Percentiles rank a stretch among this genome's conserved stretches.
phyloP scores from a whole-genome alignment of 2,329 filamentous ascomycete species.

The Aphanoascus verrucosus region DNA sequence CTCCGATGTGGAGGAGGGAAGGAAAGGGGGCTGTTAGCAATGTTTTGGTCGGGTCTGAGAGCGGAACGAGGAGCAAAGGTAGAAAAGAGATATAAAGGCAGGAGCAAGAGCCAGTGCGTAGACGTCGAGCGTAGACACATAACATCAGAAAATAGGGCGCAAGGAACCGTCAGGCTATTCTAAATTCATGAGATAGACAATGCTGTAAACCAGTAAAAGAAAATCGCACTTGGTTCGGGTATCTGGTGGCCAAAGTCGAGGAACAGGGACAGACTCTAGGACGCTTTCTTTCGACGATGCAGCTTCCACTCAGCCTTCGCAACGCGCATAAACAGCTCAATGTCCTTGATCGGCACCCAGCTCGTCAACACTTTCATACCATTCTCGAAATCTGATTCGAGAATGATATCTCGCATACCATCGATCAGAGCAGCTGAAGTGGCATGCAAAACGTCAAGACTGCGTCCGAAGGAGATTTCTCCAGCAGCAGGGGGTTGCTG shows the following conservation, averaged over 20 bases:
- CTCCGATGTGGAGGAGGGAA: not conserved
- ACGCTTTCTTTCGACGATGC: conserved; percentile 40
- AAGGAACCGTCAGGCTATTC: not conserved
- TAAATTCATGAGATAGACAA: not conserved
- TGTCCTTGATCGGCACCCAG: conserved; percentile 87
- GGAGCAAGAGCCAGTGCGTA: not conserved
- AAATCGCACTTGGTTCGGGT: not conserved
- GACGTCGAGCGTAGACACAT: not conserved
- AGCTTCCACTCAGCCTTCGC: conserved; percentile 77
- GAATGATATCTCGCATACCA: conserved; percentile 73
- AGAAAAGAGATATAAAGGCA: not conserved
- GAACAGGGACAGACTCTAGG: not conserved
- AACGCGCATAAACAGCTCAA: conserved; percentile 85
- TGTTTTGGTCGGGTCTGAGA: not conserved
- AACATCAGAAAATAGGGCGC: not conserved
- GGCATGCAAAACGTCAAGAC: conserved; percentile 81
- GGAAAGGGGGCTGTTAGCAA: not conserved
- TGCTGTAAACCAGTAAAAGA: not conserved
- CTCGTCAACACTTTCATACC: conserved; percentile 94
- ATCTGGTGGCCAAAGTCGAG: not conserved
- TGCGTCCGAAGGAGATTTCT: conserved; percentile 44
- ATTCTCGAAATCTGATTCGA: conserved; percentile 93
- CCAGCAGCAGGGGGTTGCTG: conserved; percentile 16
- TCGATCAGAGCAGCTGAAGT: conserved; percentile 83
- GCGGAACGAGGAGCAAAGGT: not conserved